These are phyloP conservation scores for Candolleomyces aberdarensis DNA, from an alignment of 768 basidiomycete genomes.

Conservation along the genomic window DNA sequence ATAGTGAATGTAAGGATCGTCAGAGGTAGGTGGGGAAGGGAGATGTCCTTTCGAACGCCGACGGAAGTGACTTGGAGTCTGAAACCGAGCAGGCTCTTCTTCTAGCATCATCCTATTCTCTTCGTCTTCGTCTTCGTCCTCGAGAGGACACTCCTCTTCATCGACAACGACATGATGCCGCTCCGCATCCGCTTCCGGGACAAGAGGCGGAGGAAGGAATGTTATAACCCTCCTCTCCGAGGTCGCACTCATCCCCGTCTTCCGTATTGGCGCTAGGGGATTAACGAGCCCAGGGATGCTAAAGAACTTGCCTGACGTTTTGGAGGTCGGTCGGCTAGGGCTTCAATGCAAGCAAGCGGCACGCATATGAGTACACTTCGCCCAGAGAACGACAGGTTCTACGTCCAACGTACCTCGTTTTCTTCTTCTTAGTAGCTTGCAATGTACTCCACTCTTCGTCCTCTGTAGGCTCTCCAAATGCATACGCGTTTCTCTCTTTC, in stretches of 20 bases:
- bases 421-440: not conserved
- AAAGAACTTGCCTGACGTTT: not conserved
- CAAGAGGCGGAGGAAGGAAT: not conserved
- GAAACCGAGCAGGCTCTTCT: too few species aligned
- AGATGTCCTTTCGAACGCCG: not conserved
- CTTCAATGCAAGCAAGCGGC: not conserved
- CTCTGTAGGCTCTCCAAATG: not conserved
- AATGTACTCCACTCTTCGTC: slow-evolving; percentile 3
- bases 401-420: not conserved
- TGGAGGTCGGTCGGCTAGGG: not conserved
- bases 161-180: not conserved
- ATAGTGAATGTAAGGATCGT: not conserved
- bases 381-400: not conserved
- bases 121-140: too few species aligned
- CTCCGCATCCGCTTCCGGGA: not conserved
- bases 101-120: too few species aligned
- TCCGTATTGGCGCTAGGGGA: not conserved
- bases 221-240: not conserved
- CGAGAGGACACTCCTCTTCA: not conserved
- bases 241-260: not conserved
- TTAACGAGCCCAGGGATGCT: not conserved
- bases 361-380: not conserved
- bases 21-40: not conserved
- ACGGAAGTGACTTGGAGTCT: not conserved
- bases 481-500: not conserved